Evolutionary conservation across 2,329 filamentous ascomycete species (phyloP).

Genomic region (Helotiales sp.): DNA sequence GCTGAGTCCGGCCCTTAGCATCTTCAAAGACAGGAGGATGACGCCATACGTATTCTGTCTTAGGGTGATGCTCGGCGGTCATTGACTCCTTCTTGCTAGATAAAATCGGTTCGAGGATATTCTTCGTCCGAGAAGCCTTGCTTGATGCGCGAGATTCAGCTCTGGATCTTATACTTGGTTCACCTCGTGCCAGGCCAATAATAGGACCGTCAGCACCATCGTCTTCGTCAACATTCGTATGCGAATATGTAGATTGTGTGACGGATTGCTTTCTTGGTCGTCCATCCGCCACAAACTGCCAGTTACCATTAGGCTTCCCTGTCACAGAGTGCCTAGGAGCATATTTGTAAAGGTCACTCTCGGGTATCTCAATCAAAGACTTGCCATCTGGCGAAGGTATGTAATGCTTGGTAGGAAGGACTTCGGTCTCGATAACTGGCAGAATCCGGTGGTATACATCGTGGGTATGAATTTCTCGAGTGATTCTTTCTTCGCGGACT

Average conservation of each 20-base stretch:
- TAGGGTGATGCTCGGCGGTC: conserved; percentile 24
- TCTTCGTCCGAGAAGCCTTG: neutral
- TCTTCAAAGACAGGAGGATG: conserved; percentile 30
- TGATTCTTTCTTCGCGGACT: conserved; percentile 47
- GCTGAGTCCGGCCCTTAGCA: conserved; percentile 14
- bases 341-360: conserved; percentile 29
- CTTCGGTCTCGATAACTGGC: conserved; percentile 53
- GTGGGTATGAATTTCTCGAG: conserved; percentile 54
- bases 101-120: conserved; percentile 22
- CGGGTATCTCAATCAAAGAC: conserved; percentile 46
- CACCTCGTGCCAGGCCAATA: conserved; percentile 15
- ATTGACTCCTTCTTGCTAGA: conserved; percentile 27
- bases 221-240: conserved; percentile 2
- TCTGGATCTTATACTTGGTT: conserved; percentile 6
- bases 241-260: neutral
- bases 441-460: conserved; percentile 51
- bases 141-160: conserved; percentile 6
- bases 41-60: conserved; percentile 32
- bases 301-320: conserved; percentile 14
- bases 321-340: conserved; percentile 35
- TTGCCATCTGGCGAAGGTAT: conserved; percentile 38
- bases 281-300: conserved; percentile 13
- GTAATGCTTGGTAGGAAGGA: conserved; percentile 52
- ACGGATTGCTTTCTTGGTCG: neutral
- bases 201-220: conserved; percentile 19